Evolutionary conservation across 352 stramenopile species (phyloP).

Genomic region (Phytophthora meadii): DNA sequence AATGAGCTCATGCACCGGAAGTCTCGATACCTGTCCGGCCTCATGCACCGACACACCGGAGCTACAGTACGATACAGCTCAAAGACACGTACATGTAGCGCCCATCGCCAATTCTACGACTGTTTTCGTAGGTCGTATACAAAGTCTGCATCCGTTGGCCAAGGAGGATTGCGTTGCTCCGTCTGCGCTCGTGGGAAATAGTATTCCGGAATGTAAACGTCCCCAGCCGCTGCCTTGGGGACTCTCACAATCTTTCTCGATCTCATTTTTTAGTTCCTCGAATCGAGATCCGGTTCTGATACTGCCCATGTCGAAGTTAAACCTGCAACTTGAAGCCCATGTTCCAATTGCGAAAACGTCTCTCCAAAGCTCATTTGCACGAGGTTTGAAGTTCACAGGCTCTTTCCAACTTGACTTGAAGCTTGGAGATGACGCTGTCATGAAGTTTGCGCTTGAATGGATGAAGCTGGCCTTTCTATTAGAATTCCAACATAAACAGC

Average conservation of each 20-base stretch:
- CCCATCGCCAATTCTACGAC: constrained; percentile 5
- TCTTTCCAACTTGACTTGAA: background rate
- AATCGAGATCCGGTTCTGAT: constrained; percentile 27
- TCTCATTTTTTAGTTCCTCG: constrained; percentile 13
- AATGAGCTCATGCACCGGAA: constrained; percentile 14
- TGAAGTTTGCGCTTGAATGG: constrained; percentile 5
- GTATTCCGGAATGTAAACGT: constrained; percentile 14
- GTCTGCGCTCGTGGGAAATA: constrained; percentile 17
- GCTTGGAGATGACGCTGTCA: background rate
- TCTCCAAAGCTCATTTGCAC: background rate
- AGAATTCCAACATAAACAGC: constrained; percentile 13
- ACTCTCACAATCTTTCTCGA: constrained; percentile 9
- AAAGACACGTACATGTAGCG: constrained; percentile 18
- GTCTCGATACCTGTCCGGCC: background rate
- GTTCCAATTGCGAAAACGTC: background rate
- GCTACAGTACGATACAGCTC: constrained; percentile 4
- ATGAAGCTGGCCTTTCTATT: constrained; percentile 20
- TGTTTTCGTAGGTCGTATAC: background rate
- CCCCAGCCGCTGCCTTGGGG: constrained; percentile 7
- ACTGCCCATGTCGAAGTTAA: constrained; percentile 27
- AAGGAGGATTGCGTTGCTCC: constrained; percentile 6
- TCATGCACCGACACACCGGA: constrained; percentile 6
- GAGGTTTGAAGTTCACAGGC: background rate
- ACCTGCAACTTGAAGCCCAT: constrained; percentile 15
- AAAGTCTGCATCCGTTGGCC: constrained; percentile 11